Evolutionary conservation across 2,329 filamentous ascomycete genomes (phyloP).

Genomic region (Colletotrichum agaves): DNA sequence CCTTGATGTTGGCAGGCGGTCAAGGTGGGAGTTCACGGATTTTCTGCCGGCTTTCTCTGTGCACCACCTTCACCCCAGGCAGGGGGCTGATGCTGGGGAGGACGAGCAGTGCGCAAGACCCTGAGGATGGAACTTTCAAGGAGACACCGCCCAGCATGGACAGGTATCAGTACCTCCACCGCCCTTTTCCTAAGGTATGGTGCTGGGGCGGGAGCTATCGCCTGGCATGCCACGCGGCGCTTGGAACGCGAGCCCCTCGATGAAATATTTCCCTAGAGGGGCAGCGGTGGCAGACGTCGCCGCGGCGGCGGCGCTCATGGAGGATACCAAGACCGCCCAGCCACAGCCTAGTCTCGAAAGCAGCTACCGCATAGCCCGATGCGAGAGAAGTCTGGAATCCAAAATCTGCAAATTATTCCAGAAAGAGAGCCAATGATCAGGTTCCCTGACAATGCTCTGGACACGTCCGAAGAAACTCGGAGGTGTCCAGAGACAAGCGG

Average conservation of each 20-base stretch:
- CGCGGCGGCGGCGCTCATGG: neutral
- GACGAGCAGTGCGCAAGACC: conserved; percentile 32
- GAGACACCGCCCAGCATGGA: conserved; percentile 15
- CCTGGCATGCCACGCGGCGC: conserved; percentile 35
- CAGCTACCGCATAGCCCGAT: conserved; percentile 8
- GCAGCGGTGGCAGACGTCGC: neutral
- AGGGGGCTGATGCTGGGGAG: conserved; percentile 35
- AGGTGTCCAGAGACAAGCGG: conserved; percentile 8
- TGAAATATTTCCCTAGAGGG: conserved; percentile 17
- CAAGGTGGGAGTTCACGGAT: neutral
- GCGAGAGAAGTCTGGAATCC: conserved; percentile 21
- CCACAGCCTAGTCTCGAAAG: conserved; percentile 10
- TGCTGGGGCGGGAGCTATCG: conserved; percentile 33
- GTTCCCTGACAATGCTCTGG: neutral
- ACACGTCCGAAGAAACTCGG: conserved; percentile 12
- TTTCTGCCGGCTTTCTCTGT: conserved; percentile 32
- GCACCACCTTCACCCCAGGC: conserved; percentile 37
- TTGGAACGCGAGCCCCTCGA: conserved; percentile 30
- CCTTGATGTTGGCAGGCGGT: conserved; percentile 28
- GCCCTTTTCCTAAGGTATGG: neutral
- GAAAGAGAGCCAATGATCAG: conserved; percentile 9
- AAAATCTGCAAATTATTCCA: conserved; percentile 1
- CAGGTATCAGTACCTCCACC: conserved; percentile 25
- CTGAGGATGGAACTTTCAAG: conserved; percentile 23
- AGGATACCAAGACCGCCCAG: conserved; percentile 11